Base-by-base conservation (phyloP, 2,329 filamentous ascomycete genomes). In the Myriosclerotinia scirpicola region DNA sequence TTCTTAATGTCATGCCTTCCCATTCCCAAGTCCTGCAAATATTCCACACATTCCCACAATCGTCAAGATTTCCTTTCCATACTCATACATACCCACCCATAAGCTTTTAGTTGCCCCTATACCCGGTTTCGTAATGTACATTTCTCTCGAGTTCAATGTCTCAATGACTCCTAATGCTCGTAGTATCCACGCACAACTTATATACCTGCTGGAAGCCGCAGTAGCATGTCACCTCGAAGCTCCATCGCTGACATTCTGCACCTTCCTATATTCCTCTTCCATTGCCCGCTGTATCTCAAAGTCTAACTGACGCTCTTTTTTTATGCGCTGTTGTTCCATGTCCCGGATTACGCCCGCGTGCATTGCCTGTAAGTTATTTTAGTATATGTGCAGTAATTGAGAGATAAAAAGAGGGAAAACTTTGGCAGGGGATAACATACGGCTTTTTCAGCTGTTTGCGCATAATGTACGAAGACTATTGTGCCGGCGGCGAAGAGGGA, bases 321-420 rank as follows among this genome's bases (percentile, higher is more conserved):
- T 97, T 71, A 97, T 78, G 55, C 91, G 88, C 77, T 97, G 93
- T 76, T 96, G 92, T 76, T 98, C 94, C 83, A 97, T 90, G 76
- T 99, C 95, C 70, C 94, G 91, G 71, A 98, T 82, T 53, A 99
- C 95, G 54, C 95, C 95, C 72, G 90, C 87, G 76, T 99, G 95
- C 95, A 99, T 99, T 67, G 92, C 91, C 95, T 94, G 46, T 34
- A 30, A 4, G 52, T 14, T 30, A 11, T 9, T 50, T 60, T 61
- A 61, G 44, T 26, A 50, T 5, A 20, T 26, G 58, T 50, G 15
- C 44, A 38, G 20, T n/a, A 20, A 68, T 12, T 22, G 44, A 26
- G 17, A 56, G 58, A 46, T 8, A 7, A 17, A n/a, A 30, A 2
- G 26, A 26, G 38, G 38, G n/a, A 42, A 42, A 50, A 52, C 30